These are phyloP conservation scores for Plantago ovata DNA, from an alignment of 257 asterid species.

Conservation along the genomic window DNA sequence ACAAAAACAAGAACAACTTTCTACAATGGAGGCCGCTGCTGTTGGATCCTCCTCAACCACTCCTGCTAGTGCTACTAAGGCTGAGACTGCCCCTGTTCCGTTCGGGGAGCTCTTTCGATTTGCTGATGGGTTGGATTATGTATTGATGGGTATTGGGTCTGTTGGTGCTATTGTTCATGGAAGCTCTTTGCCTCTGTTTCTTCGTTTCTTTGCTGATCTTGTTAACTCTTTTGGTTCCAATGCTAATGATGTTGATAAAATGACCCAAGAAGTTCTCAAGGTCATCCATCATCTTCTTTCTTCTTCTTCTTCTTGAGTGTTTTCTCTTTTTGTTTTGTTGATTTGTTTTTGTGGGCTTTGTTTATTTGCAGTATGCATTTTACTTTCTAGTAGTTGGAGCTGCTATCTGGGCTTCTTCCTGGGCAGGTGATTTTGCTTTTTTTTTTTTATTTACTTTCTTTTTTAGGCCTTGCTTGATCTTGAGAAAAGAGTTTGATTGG, in stretches of 20 bases:
- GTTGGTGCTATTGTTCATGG: constrained; percentile 97
- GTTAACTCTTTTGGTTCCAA: constrained; percentile 94
- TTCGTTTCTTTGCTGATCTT: constrained; percentile 97
- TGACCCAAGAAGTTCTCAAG: constrained; percentile 95
- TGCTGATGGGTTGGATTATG: constrained; percentile 81
- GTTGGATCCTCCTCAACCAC: no score
- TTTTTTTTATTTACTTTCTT: not conserved
- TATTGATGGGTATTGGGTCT: constrained; percentile 73
- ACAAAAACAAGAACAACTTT: constrained; percentile 3
- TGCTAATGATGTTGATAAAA: constrained; percentile 83
- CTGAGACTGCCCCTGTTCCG: constrained; percentile 39
- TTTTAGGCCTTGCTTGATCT: constrained; percentile 3
- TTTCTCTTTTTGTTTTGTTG: constrained; percentile 19
- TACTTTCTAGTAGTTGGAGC: constrained; percentile 99
- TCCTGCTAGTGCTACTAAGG: constrained; percentile 32
- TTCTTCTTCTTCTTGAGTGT: not conserved
- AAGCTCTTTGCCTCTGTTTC: constrained; percentile 84
- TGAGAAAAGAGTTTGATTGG: no score
- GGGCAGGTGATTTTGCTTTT: constrained; percentile 71
- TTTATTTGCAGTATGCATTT: constrained; percentile 81
- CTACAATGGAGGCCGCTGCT: constrained; percentile 35
- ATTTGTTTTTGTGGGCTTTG: not conserved
- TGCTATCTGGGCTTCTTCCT: constrained; percentile 99
- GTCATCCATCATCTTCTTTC: constrained; percentile 19
- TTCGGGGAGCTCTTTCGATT: constrained; percentile 77